Percentiles rank a stretch among this genome's conserved stretches.
Conservation (phyloP, 345 rosid genomes). For the Aegle marmelos region DNA sequence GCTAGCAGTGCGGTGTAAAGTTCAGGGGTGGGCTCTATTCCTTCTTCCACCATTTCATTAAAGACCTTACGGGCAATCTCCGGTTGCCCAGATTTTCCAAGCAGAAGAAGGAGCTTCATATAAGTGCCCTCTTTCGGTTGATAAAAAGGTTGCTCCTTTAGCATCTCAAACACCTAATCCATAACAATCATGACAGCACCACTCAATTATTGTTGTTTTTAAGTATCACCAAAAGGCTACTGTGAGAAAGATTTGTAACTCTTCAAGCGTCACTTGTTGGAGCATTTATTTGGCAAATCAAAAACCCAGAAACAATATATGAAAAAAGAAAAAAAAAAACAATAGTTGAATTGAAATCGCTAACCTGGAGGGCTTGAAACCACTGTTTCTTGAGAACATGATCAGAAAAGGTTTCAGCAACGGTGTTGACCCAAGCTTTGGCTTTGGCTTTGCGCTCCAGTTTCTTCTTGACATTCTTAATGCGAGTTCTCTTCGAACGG, state of each 20-base stretch:
- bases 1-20: slow-evolving; percentile 81
- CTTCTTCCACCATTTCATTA: slow-evolving; percentile 76
- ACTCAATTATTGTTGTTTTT: not conserved
- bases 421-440: slow-evolving; percentile 78
- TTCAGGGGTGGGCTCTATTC: slow-evolving; percentile 62
- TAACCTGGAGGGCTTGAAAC: slow-evolving; percentile 77
- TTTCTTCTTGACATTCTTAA: slow-evolving; percentile 74
- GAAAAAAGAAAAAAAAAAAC: not conserved
- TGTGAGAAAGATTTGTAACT: not conserved
- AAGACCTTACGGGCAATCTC: slow-evolving; percentile 63
- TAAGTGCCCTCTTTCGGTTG: slow-evolving; percentile 80
- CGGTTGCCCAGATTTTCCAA: slow-evolving; percentile 71
- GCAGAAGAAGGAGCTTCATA: slow-evolving; percentile 72
- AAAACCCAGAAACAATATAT: not conserved
- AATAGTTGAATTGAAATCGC: not conserved
- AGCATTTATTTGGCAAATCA: not conserved
- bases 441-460: slow-evolving; percentile 57
- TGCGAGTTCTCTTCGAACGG: slow-evolving; percentile 42
- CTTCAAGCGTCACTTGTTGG: not conserved
- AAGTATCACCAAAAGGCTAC: not conserved
- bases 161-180: slow-evolving; percentile 65
- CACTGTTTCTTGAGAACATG: slow-evolving; percentile 72
- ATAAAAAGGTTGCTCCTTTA: slow-evolving; percentile 66
- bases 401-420: slow-evolving; percentile 77
- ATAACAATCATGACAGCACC: not conserved